Evolutionary conservation across 1,284 basidiomycete genomes (phyloP).

Genomic region (Moniliella sp.): DNA sequence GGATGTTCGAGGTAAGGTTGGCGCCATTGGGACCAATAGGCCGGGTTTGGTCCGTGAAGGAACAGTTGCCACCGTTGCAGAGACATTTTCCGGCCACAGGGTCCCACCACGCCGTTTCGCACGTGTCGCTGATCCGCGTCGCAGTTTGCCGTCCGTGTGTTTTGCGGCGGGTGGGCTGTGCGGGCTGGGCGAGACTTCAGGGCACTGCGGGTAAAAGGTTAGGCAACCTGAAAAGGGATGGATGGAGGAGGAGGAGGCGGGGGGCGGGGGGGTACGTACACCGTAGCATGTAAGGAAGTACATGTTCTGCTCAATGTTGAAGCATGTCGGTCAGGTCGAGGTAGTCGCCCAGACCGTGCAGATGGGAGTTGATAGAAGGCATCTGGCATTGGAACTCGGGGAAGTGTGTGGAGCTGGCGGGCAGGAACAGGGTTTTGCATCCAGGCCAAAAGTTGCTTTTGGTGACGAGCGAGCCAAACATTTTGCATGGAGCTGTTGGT

Average conservation of each 20-base stretch:
- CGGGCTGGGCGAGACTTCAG: conserved; percentile 17
- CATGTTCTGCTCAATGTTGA: conserved; percentile 13
- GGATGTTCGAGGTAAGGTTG: too few relatives aligned
- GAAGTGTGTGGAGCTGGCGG: conserved; percentile 21
- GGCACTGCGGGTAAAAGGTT: too few relatives aligned
- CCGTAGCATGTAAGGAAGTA: not conserved
- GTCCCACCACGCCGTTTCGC: conserved; percentile 25
- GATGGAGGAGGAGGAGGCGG: not conserved
- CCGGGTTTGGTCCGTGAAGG: conserved; percentile 16
- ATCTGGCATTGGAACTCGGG: conserved; percentile 22
- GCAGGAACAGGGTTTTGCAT: conserved; percentile 45
- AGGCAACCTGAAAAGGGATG: too few relatives aligned
- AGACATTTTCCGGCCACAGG: conserved; percentile 20
- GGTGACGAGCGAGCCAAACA: conserved; percentile 57
- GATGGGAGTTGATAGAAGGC: conserved; percentile 10
- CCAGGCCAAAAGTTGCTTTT: conserved; percentile 55
- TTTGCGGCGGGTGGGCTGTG: conserved; percentile 23
- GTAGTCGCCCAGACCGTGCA: too few relatives aligned
- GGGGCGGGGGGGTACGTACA: not conserved
- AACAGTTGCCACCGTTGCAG: conserved; percentile 9
- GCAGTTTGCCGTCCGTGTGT: conserved; percentile 15
- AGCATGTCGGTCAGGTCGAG: too few relatives aligned
- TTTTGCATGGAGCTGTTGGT: conserved; percentile 36
- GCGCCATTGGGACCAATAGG: conserved; percentile 17
- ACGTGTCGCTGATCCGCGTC: conserved; percentile 13